Evolutionary conservation across 306 rosid genomes (phyloP), one percentile per base, ranked within the genome.

Genomic region (Ormosia emarginata): DNA sequence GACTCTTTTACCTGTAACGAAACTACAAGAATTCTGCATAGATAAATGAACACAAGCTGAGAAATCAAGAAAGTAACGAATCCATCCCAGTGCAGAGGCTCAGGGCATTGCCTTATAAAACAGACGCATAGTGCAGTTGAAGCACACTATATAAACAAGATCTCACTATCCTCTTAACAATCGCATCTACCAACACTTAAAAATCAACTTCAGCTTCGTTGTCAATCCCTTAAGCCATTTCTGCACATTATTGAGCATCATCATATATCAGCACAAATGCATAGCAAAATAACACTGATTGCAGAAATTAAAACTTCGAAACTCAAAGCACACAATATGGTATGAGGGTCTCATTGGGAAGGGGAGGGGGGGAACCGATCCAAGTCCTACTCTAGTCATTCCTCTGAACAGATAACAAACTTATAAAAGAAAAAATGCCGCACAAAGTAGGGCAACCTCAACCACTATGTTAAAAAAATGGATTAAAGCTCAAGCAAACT

Each of bases 171-270:
- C 79, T 81, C 87, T 77, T 65, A 86, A 79, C 85, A 64, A 63
- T 46, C 68, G 75, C 71, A 70, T 47, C n/a, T 61, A 69, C 67
- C 53, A 79, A 49, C 86, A 68, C 67, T 5, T 36, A 66, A 52
- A 77, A 81, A 80, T 90, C 83, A 94, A 80, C 97, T 94, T 84
- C 97, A 85, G 90, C 98, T 87, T 17, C 94, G 78, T 71, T 86
- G 94, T 7, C 90, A 87, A 61, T 92, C 98, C 89, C 89, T 90
- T 75, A 90, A 14, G 9, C 94, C 95, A 81, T 92, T 92, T 73
- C 98, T 94, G 91, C 74, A 89, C 24, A 63, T 58, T 55, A 43
- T 63, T 11, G 15, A 80, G 24, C 56, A 87, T 59, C 46, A 61
- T 12, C 4, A 37, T 39, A 15, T 37, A 83, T 84, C 69, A 84